phyloP scores from a whole-genome alignment of 225 moss, liverwort and hornwort genomes.

The Climacium dendroides region DNA sequence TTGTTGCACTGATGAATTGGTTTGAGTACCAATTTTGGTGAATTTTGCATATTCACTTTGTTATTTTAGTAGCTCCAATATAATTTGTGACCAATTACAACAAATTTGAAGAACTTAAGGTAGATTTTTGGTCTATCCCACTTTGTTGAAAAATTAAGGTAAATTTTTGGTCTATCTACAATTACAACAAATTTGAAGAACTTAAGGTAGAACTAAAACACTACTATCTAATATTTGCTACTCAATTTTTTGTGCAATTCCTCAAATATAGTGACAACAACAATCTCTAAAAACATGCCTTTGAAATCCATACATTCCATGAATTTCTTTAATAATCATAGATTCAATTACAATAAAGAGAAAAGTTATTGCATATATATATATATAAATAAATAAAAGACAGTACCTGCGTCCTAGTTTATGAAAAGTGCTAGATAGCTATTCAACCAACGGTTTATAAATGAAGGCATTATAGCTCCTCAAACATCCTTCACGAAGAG shows the following conservation, averaged over 20 bases:
- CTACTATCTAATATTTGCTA: not conserved
- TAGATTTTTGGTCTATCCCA: no score
- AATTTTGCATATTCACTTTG: fast-evolving
- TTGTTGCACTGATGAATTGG: not conserved
- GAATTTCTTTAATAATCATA: not conserved
- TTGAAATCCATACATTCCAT: not conserved
- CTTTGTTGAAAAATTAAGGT: no score
- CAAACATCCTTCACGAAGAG: not conserved
- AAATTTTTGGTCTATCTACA: no score
- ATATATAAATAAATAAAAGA: no score
- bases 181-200: no score
- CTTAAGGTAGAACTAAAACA: not conserved
- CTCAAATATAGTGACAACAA: not conserved
- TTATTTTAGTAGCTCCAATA: not conserved
- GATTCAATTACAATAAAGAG: not conserved
- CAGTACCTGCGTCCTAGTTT: no score
- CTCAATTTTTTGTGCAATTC: not conserved
- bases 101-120: not conserved
- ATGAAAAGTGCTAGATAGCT: not conserved
- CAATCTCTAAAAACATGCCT: not conserved
- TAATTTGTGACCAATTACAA: not conserved
- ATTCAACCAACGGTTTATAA: no score
- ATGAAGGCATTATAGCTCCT: no score
- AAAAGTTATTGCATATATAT: not conserved
- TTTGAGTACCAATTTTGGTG: not conserved